Percentiles rank a stretch among this genome's conserved stretches.
Evolutionary conservation across 495 filamentous ascomycete species (phyloP).

Genomic region (Penicillium paradoxum): DNA sequence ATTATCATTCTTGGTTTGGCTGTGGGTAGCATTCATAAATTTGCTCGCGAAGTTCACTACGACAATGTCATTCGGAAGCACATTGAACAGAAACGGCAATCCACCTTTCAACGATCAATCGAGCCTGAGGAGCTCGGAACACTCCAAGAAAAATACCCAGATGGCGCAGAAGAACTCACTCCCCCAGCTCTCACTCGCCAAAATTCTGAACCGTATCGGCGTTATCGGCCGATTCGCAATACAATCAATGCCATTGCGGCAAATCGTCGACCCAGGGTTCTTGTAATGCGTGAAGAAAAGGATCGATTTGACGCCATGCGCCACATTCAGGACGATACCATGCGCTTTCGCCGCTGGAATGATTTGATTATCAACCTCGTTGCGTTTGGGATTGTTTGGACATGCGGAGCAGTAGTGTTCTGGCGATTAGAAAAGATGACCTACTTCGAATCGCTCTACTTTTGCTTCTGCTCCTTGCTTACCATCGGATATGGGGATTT

Average conservation of each 20-base stretch:
- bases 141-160: background rate
- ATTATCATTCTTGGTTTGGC: constrained; percentile 85
- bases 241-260: constrained; percentile 20
- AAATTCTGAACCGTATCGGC: constrained; percentile 6
- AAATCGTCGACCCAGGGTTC: constrained; percentile 21
- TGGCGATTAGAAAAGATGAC: constrained; percentile 47
- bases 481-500: constrained; percentile 91
- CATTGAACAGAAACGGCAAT: constrained; percentile 51
- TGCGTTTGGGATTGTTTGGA: constrained; percentile 67
- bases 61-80: constrained; percentile 65
- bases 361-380: constrained; percentile 63
- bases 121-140: constrained; percentile 25
- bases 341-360: constrained; percentile 61
- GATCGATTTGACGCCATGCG: constrained; percentile 81
- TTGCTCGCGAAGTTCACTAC: constrained; percentile 56
- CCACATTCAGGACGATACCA: constrained; percentile 62
- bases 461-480: constrained; percentile 72
- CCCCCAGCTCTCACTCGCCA: constrained; percentile 3
- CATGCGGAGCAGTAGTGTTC: constrained; percentile 78
- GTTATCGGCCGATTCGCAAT: constrained; percentile 19
- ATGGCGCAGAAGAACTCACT: background rate
- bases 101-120: constrained; percentile 52
- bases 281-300: constrained; percentile 48
- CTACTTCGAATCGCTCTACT: constrained; percentile 80
- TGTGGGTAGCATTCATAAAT: constrained; percentile 74